Conservation (phyloP, 371 early-diverging fungal genomes). For the Basidiobolus meristosporus region DNA sequence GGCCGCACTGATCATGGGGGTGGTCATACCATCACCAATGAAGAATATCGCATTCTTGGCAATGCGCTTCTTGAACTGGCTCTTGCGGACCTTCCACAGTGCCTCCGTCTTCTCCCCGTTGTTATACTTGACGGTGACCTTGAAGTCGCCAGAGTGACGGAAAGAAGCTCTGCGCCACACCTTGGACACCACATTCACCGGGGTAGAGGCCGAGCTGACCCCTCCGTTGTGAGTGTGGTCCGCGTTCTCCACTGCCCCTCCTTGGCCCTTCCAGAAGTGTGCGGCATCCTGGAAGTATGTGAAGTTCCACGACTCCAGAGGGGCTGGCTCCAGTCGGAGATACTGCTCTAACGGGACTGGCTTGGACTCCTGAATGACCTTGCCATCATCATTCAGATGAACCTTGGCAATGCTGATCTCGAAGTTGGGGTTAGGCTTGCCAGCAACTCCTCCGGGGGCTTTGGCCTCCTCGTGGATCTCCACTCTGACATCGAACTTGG, state of each 20-base stretch:
- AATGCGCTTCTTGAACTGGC: conserved; percentile 21
- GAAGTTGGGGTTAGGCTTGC: neutral
- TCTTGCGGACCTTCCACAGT: conserved; percentile 22
- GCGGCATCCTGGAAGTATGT: conserved; percentile 25
- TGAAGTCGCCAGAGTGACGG: conserved; percentile 29
- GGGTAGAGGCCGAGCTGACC: conserved; percentile 10
- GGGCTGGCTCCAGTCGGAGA: too few species aligned
- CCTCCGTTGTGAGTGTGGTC: too few species aligned
- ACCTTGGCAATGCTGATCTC: conserved; percentile 2
- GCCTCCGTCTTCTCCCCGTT: conserved; percentile 17
- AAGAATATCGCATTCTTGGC: conserved; percentile 55
- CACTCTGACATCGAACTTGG: conserved; percentile 30
- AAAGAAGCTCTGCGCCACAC: conserved; percentile 32
- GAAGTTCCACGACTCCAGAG: conserved; percentile 26
- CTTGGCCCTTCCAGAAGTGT: conserved; percentile 15
- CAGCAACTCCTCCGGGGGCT: conserved; percentile 2
- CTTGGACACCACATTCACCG: conserved; percentile 26
- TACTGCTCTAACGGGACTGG: conserved; percentile 2
- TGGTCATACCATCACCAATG: conserved; percentile 53
- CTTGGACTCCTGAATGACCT: conserved; percentile 11
- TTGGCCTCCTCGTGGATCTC: conserved; percentile 31
- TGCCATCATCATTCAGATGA: conserved; percentile 8
- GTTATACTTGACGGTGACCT: conserved; percentile 11
- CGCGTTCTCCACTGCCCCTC: conserved; percentile 5
- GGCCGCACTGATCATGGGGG: conserved; percentile 37